Percentiles rank a stretch among this genome's conserved stretches.
These are phyloP conservation scores for Monilinia vaccinii-corymbosi DNA, from an alignment of 2,329 filamentous ascomycete genomes.

Conservation along the genomic window DNA sequence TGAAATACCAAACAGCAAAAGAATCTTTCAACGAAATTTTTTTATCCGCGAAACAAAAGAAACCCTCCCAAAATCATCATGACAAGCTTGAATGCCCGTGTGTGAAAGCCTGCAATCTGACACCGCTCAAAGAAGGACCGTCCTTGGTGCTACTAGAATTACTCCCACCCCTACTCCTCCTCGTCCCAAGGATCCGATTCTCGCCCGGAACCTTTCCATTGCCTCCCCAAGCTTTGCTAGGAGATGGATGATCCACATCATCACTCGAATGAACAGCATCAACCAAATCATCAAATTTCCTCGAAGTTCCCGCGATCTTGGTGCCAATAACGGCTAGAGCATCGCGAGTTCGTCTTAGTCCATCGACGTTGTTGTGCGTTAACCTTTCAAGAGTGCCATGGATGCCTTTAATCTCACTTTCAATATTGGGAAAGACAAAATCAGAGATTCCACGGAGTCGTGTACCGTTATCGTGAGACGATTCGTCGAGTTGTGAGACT, in stretches of 20 bases:
- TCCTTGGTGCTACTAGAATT: conserved; percentile 16
- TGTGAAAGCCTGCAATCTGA: conserved; percentile 2
- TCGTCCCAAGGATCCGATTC: conserved; percentile 8
- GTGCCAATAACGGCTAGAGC: conserved; percentile 18
- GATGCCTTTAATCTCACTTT: conserved; percentile 12
- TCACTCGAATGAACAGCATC: conserved; percentile 12
- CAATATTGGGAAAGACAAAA: conserved; percentile 17
- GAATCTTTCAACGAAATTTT: background rate
- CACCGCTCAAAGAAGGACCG: background rate
- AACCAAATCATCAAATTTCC: conserved; percentile 21
- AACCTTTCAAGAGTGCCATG: conserved; percentile 6
- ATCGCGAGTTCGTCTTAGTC: conserved; percentile 11
- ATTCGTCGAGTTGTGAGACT: conserved; percentile 15
- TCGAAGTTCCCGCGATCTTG: conserved; percentile 16
- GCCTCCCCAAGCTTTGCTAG: conserved; percentile 3
- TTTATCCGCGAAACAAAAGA: background rate
- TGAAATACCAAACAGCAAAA: background rate
- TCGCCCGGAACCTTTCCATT: conserved; percentile 9
- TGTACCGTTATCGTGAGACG: conserved; percentile 16
- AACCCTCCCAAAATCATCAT: background rate
- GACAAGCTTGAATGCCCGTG: conserved; percentile 1
- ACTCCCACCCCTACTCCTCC: conserved; percentile 13
- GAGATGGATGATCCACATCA: conserved; percentile 5
- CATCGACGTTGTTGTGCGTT: conserved; percentile 3
- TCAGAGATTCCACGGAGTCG: conserved; percentile 17